Percentiles rank a stretch among this genome's conserved stretches.
phyloP scores from a whole-genome alignment of 257 asterid species.

The Solanum pimpinellifolium region DNA sequence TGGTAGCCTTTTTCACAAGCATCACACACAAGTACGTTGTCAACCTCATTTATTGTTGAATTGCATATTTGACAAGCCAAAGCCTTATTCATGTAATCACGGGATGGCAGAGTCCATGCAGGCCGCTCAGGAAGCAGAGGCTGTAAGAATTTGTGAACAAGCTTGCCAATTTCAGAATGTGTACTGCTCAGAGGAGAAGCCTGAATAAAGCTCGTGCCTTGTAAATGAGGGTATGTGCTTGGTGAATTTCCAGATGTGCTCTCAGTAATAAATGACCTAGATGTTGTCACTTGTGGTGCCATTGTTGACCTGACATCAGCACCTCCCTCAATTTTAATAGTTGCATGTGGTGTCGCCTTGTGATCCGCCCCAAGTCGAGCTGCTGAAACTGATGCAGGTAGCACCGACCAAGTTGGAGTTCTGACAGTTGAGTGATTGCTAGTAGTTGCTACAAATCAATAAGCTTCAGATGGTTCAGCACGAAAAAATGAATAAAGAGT shows the following conservation, averaged over 20 bases:
- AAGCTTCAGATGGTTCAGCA: constrained; percentile 16
- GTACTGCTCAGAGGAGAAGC: constrained; percentile 28
- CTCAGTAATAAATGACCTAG: constrained; percentile 45
- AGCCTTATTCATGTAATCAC: constrained; percentile 80
- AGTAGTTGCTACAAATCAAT: constrained; percentile 25
- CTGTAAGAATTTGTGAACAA: constrained; percentile 62
- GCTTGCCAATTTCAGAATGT: constrained; percentile 74
- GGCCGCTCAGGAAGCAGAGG: constrained; percentile 46
- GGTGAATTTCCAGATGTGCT: constrained; percentile 24
- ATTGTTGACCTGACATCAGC: constrained; percentile 39
- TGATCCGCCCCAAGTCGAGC: constrained; percentile 36
- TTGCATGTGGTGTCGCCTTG: constrained; percentile 37
- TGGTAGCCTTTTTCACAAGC: constrained; percentile 94
- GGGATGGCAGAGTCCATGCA: constrained; percentile 80
- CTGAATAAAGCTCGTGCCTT: constrained; percentile 29
- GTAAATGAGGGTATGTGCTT: constrained; percentile 23
- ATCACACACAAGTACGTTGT: constrained; percentile 77
- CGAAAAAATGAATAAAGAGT: background rate
- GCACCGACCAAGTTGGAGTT: constrained; percentile 74
- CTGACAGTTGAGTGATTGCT: constrained; percentile 34
- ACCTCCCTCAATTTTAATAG: constrained; percentile 45
- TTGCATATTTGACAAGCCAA: constrained; percentile 72
- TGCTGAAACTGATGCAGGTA: constrained; percentile 40
- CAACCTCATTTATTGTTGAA: constrained; percentile 43
- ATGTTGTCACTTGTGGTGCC: constrained; percentile 27